Conservation (phyloP, 768 basidiomycete species). For the Daedaleopsis nitida region DNA sequence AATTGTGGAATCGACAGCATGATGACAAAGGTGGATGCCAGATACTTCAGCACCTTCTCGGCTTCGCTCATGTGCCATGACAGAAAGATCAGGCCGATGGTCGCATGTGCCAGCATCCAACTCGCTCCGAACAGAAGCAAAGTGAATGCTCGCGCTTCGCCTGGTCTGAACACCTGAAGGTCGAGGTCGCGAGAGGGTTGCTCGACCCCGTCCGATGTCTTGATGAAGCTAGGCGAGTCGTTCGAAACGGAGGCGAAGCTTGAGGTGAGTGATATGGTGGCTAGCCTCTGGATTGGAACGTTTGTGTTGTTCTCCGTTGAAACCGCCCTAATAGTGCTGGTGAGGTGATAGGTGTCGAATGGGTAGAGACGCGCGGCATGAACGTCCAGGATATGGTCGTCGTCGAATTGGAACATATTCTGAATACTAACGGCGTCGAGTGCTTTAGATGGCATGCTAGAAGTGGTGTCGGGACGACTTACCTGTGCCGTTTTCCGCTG, state of each 20-base stretch:
- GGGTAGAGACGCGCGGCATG: conserved; percentile 57
- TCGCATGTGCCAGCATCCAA: conserved; percentile 59
- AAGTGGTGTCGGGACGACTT: background rate
- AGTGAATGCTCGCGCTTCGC: conserved; percentile 45
- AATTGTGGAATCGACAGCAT: conserved; percentile 52
- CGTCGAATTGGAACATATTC: conserved; percentile 58
- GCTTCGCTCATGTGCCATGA: conserved; percentile 38
- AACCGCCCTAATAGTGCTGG: conserved; percentile 48
- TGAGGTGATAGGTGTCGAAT: conserved; percentile 55
- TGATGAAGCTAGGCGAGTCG: conserved; percentile 42
- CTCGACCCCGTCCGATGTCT: conserved; percentile 25
- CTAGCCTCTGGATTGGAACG: conserved; percentile 44
- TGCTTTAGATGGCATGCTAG: background rate
- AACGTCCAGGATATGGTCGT: conserved; percentile 56
- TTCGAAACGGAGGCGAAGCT: conserved; percentile 46
- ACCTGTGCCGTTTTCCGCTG: conserved; percentile 48
- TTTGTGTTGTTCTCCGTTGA: conserved; percentile 35
- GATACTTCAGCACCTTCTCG: conserved; percentile 38
- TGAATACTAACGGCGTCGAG: conserved; percentile 43
- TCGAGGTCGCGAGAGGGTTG: conserved; percentile 45
- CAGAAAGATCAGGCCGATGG: conserved; percentile 47
- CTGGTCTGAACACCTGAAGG: conserved; percentile 47
- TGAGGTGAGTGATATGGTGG: conserved; percentile 46
- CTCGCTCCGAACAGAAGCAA: conserved; percentile 48
- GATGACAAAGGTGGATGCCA: conserved; percentile 43